Evolutionary conservation across 768 basidiomycete genomes (phyloP), one percentile per base, ranked within the genome.

Genomic region (Kwoniella dendrophila): DNA sequence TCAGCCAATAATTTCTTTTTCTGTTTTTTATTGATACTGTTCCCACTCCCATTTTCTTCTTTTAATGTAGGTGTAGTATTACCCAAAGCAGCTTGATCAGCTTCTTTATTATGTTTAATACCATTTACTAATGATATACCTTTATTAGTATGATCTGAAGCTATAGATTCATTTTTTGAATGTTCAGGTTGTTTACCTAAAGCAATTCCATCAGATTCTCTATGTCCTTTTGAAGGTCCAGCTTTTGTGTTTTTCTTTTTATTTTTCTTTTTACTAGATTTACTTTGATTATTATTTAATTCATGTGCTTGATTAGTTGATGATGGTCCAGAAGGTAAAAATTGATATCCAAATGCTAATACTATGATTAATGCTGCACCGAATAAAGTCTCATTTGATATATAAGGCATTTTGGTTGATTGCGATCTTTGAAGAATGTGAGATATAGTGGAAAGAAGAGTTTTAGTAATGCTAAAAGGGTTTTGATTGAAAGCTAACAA

Each of bases 1-100:
- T 75, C 69, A 11, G 73, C 73, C 26, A 75, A 58, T 6, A 72
- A 70, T 58, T 69, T 75, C 57, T 69, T 67, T 47, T 69, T 72
- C n/a, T 22, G 50, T 32, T 49, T 49, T 20, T 53, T 53, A 16
- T 36, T 36, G 34, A 8, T 36, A 16, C n/a, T 22, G 50, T 55
- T 55, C 14, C 41, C 53, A 6, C 22, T 20, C 8, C 18, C 24
- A 18, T 29, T 38, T 20, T 33, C 24, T 41, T 29, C 51, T 14
- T n/a, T n/a, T 34, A 29, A 34, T 10, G 11, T n/a, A 11, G 38
- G 16, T 6, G 26, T 32, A 18, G 24, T 29, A 18, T 26, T 34
- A 16, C 48, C 57, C 32, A 51, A 18, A 51, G 49, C 27, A 10
- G 26, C 26, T 22, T 51, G 32, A 51, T 51, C 32, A 1, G 49